Conservation (phyloP, 139 green algal genomes). For the Coccomyxa sp. region DNA sequence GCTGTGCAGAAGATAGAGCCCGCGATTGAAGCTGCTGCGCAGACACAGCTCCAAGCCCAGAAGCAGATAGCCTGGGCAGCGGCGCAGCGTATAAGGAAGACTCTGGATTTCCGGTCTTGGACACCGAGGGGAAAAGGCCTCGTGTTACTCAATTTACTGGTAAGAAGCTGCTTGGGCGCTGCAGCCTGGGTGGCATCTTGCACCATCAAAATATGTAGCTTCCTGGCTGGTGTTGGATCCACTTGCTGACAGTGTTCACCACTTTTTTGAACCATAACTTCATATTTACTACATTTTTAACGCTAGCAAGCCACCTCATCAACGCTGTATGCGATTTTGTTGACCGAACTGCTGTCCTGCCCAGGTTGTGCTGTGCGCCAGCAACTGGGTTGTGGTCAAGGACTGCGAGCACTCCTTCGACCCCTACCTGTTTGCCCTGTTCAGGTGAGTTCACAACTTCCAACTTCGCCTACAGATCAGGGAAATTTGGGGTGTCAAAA, state of each 20-base stretch:
- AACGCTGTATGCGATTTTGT: neutral
- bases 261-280: too few relatives aligned
- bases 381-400: neutral
- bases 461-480: neutral
- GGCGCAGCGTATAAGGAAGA: neutral
- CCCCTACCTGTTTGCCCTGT: neutral
- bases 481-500: neutral
- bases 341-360: neutral
- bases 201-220: too few relatives aligned
- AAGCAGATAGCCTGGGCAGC: neutral
- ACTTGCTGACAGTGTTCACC: too few relatives aligned
- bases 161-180: neutral
- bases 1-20: neutral
- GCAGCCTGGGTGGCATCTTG: too few relatives aligned
- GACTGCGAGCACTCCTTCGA: neutral
- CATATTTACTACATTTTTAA: too few relatives aligned
- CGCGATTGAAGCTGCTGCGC: neutral
- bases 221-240: too few relatives aligned
- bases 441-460: neutral
- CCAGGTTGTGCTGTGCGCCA: neutral
- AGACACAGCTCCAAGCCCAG: neutral
- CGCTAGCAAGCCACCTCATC: too few relatives aligned
- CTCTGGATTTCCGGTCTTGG: neutral
- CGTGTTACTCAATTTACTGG: neutral
- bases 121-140: neutral